Base-by-base conservation (phyloP, 1,284 basidiomycete genomes). In the Ceratorhiza oryzae-sativae region DNA sequence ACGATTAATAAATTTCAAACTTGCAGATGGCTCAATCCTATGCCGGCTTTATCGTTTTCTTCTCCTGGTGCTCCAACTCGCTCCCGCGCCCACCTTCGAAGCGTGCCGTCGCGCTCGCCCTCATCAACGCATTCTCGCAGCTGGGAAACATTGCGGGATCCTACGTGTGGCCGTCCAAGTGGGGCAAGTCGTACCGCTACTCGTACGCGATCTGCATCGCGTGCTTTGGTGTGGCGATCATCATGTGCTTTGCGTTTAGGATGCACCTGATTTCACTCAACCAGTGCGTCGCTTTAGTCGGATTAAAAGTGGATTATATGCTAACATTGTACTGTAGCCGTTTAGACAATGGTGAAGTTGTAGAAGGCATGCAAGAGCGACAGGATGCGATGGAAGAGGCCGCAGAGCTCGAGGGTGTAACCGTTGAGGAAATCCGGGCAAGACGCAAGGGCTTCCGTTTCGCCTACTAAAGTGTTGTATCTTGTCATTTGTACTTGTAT, bases 101-200 rank as follows among this genome's bases (percentile, higher is more conserved):
- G 80, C 87, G 90, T 34, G 90, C 90, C n/a, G 89, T 91, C 20
- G 88, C 88, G 3, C 82, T 93, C 59, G 92, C 90, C 0, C 81
- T 90, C 71, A 87, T 91, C 74, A 92, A 93, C 77, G 85, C 88
- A 30, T 86, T 90, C 76, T 87, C 87, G n/a, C 87, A 90, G 75
- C 81, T 90, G 1, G 91, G 91, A 0, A 93, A 93, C 78, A 83
- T 93, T 51, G 80, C 86, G 60, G 91, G 92, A 76, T 90, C 91
- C 84, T 93, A 79, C 82, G 89, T 84, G 15, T 84, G 82, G 82
- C 82, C 81, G 18, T 79, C 75, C 58, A 73, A 42, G 18, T 84
- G 82, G 82, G 83, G 82, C 18, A 81, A 80, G 12, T 79, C 80
- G 1, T 84, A 84, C 76, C 76, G 79, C 59, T 76, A 82, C 62